These are phyloP conservation scores for Thalia dealbata DNA, from an alignment of 176 grass and related monocot genomes.

Conservation along the genomic window DNA sequence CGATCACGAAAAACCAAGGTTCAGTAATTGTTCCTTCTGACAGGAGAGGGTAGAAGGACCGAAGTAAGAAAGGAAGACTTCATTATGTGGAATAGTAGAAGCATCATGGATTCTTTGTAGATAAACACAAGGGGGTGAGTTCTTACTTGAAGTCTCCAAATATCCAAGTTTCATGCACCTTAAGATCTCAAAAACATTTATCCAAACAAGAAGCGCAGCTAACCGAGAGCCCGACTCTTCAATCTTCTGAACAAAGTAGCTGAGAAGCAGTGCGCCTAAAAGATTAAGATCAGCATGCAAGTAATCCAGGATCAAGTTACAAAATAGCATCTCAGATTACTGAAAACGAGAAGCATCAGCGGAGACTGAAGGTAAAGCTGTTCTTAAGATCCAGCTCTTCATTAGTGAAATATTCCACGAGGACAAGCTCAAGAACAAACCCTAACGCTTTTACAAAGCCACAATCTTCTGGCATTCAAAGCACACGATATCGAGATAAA, in stretches of 20 bases:
- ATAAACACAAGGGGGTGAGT: conserved; percentile 7
- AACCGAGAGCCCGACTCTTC: neutral
- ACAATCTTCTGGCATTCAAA: conserved; percentile 3
- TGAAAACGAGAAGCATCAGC: neutral
- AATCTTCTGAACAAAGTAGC: neutral
- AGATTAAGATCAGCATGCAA: neutral
- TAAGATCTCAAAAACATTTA: neutral
- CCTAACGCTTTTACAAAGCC: neutral
- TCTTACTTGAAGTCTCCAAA: conserved; percentile 9
- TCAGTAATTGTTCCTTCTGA: neutral
- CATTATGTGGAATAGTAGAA: conserved; percentile 7
- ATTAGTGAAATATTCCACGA: neutral
- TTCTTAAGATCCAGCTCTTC: neutral
- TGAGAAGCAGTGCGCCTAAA: neutral
- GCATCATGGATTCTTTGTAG: conserved; percentile 2
- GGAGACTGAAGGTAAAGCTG: neutral
- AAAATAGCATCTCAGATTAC: neutral
- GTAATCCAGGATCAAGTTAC: neutral
- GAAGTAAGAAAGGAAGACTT: neutral
- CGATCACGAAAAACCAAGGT: neutral
- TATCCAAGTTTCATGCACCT: neutral
- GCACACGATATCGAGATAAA: neutral
- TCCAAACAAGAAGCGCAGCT: neutral
- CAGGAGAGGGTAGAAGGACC: neutral
- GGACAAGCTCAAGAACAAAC: neutral